Conservation (phyloP, 176 grass and related monocot species). For the Chrysopogon serrulatus region DNA sequence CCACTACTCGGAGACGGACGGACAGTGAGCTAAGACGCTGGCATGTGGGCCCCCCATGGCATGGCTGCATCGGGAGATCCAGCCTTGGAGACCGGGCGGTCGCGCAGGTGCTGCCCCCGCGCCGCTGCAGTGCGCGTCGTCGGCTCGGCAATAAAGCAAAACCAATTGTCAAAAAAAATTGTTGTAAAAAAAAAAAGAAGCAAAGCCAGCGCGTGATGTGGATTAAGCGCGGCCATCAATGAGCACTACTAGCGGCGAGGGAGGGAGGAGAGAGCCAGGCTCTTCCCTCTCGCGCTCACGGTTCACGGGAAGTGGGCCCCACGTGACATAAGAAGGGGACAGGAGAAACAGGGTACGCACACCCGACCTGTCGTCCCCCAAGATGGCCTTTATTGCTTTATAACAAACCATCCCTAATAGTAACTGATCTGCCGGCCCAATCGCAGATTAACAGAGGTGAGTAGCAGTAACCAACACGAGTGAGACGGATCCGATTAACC, state of each 20-base stretch:
- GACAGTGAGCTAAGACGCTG: neutral
- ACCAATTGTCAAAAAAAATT: too few species aligned
- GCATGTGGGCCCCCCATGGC: neutral
- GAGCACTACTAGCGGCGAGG: neutral
- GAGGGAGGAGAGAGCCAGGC: too few species aligned
- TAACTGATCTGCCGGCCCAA: neutral
- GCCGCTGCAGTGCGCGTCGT: neutral
- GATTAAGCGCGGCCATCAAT: slow-evolving; percentile 28
- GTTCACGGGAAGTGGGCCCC: slow-evolving; percentile 16
- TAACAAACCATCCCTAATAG: neutral
- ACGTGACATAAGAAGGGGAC: neutral
- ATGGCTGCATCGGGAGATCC: neutral
- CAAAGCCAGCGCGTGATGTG: too few species aligned
- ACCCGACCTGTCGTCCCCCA: too few species aligned
- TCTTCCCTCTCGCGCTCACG: neutral
- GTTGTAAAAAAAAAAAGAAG: too few species aligned
- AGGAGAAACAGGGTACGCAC: neutral
- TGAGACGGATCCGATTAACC: neutral
- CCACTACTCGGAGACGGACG: neutral
- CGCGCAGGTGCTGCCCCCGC: neutral
- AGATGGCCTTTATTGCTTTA: neutral
- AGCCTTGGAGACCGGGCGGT: neutral
- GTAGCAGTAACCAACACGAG: neutral
- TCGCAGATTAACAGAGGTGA: neutral
- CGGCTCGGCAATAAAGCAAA: neutral